Conservation (phyloP, 495 filamentous ascomycete species). For the Evansstolkia leycettana region DNA sequence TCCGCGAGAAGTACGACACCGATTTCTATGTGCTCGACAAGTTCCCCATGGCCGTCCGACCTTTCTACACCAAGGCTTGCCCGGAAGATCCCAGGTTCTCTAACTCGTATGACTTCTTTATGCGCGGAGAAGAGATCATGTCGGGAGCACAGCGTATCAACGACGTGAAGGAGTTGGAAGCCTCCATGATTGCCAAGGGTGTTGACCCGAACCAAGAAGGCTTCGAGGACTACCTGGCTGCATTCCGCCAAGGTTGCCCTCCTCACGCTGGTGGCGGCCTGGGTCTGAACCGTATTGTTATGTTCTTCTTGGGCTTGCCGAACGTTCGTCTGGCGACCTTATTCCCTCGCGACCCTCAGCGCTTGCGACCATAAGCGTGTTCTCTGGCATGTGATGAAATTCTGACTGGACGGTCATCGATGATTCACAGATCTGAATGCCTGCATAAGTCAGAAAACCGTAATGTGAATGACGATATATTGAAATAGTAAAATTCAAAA, state of each 20-base stretch:
- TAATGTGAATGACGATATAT: background rate
- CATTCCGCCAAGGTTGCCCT: conserved; percentile 66
- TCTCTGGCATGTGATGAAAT: too few species aligned
- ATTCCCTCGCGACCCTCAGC: conserved; percentile 79
- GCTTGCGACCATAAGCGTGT: conserved; percentile 50
- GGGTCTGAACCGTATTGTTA: conserved; percentile 79
- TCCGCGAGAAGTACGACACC: conserved; percentile 71
- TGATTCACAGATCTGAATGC: conserved; percentile 1
- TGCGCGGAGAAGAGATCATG: conserved; percentile 85
- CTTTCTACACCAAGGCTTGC: conserved; percentile 84
- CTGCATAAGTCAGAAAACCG: background rate
- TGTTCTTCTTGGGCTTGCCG: conserved; percentile 74
- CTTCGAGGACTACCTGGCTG: conserved; percentile 72
- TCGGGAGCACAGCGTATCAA: conserved; percentile 81
- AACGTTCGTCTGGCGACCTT: conserved; percentile 67
- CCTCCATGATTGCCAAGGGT: conserved; percentile 57
- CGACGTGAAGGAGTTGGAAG: conserved; percentile 54
- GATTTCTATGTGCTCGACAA: conserved; percentile 92
- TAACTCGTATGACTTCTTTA: conserved; percentile 89
- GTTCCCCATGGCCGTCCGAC: conserved; percentile 73
- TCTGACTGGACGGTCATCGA: too few species aligned
- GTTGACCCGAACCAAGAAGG: conserved; percentile 61
- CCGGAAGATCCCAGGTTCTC: conserved; percentile 52
- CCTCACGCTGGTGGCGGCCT: conserved; percentile 81
- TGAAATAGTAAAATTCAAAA: too few species aligned